phyloP scores from a whole-genome alignment of 2,329 filamentous ascomycete genomes.

The Fusarium brevicatenulatum region DNA sequence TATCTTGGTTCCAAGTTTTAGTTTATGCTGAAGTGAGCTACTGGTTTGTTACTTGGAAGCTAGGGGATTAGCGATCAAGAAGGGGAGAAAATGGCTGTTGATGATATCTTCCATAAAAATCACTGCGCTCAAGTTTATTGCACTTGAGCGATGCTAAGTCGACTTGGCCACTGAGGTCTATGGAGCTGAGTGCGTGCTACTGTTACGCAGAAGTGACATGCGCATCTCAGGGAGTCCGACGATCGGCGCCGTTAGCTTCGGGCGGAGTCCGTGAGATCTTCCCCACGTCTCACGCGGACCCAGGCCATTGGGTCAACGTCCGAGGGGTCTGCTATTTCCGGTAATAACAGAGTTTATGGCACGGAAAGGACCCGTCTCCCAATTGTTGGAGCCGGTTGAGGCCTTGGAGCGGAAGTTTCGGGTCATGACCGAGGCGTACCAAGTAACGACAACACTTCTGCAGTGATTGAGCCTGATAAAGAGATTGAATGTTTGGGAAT shows the following conservation, averaged over 20 bases:
- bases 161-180: neutral
- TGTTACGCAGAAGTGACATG: neutral
- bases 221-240: neutral
- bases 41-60: accelerated
- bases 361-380: neutral
- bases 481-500: neutral
- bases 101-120: neutral
- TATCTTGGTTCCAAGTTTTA: too few relatives aligned
- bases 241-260: neutral
- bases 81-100: accelerated
- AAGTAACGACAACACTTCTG: neutral
- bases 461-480: neutral
- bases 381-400: neutral
- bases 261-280: neutral
- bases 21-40: too few relatives aligned
- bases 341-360: accelerated
- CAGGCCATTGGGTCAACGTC: neutral
- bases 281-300: neutral
- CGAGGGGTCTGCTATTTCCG: neutral
- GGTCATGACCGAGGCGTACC: neutral
- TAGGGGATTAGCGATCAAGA: accelerated
- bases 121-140: neutral
- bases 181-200: neutral
- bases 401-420: too few relatives aligned
- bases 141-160: neutral